Base-by-base conservation (phyloP, 2,329 filamentous ascomycete genomes). In the Fusarium neocosmosporiellum region DNA sequence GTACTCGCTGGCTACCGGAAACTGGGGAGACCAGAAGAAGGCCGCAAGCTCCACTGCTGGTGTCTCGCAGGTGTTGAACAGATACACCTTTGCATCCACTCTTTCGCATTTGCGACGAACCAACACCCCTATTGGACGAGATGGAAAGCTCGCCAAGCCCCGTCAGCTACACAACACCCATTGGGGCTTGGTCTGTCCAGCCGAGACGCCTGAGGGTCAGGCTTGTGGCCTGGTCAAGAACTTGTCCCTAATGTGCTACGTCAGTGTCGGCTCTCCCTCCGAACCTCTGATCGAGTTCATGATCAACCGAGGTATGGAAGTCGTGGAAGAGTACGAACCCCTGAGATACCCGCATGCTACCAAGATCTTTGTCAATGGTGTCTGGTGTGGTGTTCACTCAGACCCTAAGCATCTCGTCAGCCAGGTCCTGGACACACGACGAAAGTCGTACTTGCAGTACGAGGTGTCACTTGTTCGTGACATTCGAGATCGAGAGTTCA, bases 11-110 rank as follows among this genome's bases (percentile, higher is more conserved):
- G 96, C 96, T 29, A 99, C 96, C 16, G 96, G 96, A 75, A 99
- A 99, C 84, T 99, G 96, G 97, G 97, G 96, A 79, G 96, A 99
- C 75, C 96, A 99, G 86, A 99, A 98, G 89, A 99, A 98, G 86
- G 95, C 96, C 22, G 93, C 94, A 77, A 96, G 93, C 76, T 94
- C 95, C 1, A 98, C 97, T 73, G 96, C 96, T 54, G 97, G 96
- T 88, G 96, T 99, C 54, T 98, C 96, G 55, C 96, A 99, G 84
- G 97, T 99, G 84, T 85, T 99, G 79, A 99, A 98, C 86, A 91
- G 96, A 81, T 99, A 98, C 82, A 98, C 97, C 0, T 99, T 98
- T 80, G 92, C 96, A 18, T 99, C 97, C 43, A 98, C 96, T 0
- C 85, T 99, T 48, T 99, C 96, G 20, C 97, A 99, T 92, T 89